Evolutionary conservation across 306 rosid species (phyloP), one percentile per base, ranked within the genome.

Genomic region (Clitoria ternatea): DNA sequence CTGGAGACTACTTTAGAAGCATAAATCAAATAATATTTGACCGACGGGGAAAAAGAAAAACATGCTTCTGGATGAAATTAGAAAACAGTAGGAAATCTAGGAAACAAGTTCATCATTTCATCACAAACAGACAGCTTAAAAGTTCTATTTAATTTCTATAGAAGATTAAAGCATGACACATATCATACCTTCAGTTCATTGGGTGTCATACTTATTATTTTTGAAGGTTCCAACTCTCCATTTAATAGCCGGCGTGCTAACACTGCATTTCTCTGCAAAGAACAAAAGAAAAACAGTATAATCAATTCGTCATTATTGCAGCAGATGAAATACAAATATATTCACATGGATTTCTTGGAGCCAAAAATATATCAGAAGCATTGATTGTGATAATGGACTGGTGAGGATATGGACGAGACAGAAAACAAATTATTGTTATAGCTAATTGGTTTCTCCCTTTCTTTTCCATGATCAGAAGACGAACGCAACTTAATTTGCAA

Each of bases 221-320:
- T 91, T 32, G 87, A 75, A 13, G 99, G 96, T 66, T 91, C 91
- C 90, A 95, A 55, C 76, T 89, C 99, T 75, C 91, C 92, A 62
- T 81, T 89, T 39, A 95, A 77, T 12, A 95, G 81, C 15, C 92
- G 89, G 15, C 80, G 76, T 61, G 92, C 96, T 68, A 94, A 80
- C 45, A 86, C 33, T 23, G 72, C 85, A 77, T 80, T 84, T 32
- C 69, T 84, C 97, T 94, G 92, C 63, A 10, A 79, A 72, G 71
- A 72, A 27, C 66, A 32, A 24, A 6, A 42, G 47, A 60, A 40
- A 12, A 63, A 48, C 27, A 56, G 36, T 32, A 60, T 22, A 60
- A 44, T 60, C 3, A 42, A 63, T 33, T 33, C 50, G 68, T 52
- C 45, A 43, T 47, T 52, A 52, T 45, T 27, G 55, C 35, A 33